Conservation (phyloP, 2,329 filamentous ascomycete species). For the Aureobasidium sp. region DNA sequence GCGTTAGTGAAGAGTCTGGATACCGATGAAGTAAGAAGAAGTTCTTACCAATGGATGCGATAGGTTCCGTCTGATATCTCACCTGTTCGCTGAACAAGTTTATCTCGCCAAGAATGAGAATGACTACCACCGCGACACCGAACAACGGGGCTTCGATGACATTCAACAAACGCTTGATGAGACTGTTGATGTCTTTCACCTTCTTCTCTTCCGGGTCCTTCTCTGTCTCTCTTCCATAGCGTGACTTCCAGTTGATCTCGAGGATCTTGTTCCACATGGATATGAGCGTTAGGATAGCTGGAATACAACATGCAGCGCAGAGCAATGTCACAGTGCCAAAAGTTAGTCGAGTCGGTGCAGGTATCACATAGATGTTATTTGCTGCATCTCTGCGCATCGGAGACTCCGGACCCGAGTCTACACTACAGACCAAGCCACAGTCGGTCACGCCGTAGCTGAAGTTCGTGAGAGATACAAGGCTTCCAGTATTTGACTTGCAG, state of each 20-base stretch:
- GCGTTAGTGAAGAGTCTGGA: not conserved
- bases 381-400: constrained; percentile 49
- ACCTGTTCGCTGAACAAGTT: constrained; percentile 57
- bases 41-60: constrained; percentile 51
- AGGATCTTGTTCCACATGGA: constrained; percentile 60
- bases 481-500: constrained; percentile 39
- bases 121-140: constrained; percentile 50
- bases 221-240: constrained; percentile 31
- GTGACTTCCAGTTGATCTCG: constrained; percentile 52
- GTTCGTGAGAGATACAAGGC: constrained; percentile 19
- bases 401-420: constrained; percentile 44
- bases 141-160: constrained; percentile 54
- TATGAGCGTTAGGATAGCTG: constrained; percentile 54
- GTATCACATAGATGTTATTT: constrained; percentile 58
- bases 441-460: constrained; percentile 20
- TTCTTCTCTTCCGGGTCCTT: constrained; percentile 18
- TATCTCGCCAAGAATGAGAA: constrained; percentile 55
- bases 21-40: not conserved
- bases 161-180: constrained; percentile 31
- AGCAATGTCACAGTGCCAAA: constrained; percentile 56
- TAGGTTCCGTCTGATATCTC: constrained; percentile 54
- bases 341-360: constrained; percentile 47
- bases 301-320: constrained; percentile 58
- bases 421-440: constrained; percentile 46
- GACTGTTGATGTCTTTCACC: constrained; percentile 40